Conservation (phyloP, 1,139 yeast genomes). For the Blastobotrys ciferrii region DNA sequence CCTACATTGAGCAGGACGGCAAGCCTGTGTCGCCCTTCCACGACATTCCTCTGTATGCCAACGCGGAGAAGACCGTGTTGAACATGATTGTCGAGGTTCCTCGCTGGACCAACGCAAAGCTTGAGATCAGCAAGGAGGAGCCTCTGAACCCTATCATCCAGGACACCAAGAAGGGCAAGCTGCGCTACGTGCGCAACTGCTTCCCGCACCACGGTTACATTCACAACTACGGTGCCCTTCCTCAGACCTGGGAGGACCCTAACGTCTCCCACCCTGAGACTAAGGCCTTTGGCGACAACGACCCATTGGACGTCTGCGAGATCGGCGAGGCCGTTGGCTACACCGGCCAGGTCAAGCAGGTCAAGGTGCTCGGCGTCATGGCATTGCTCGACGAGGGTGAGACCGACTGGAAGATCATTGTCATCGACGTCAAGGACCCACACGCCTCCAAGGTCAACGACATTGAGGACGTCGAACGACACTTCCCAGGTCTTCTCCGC, state of each 20-base stretch:
- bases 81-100: slow-evolving; percentile 95
- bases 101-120: slow-evolving; percentile 91
- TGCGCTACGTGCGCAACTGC: slow-evolving; percentile 81
- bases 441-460: slow-evolving; percentile 71
- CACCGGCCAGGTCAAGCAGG: slow-evolving; percentile 76
- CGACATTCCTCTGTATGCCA: slow-evolving; percentile 72
- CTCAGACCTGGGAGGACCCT: slow-evolving; percentile 95
- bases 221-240: slow-evolving; percentile 97
- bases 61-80: slow-evolving; percentile 62
- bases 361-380: slow-evolving; percentile 87
- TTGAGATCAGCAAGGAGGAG: slow-evolving; percentile 77
- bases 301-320: slow-evolving; percentile 95
- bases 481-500: slow-evolving; percentile 81
- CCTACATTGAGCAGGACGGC: slow-evolving; percentile 66
- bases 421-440: slow-evolving; percentile 78
- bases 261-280: slow-evolving; percentile 46
- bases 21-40: slow-evolving; percentile 76
- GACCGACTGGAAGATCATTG: slow-evolving; percentile 95
- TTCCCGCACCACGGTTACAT: slow-evolving; percentile 97
- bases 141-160: slow-evolving; percentile 87
- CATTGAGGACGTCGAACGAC: slow-evolving; percentile 75
- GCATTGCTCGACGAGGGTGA: slow-evolving; percentile 97
- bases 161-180: slow-evolving; percentile 87
- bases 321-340: slow-evolving; percentile 69
- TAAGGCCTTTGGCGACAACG: slow-evolving; percentile 81